Conservation (phyloP, 371 early-diverging fungal genomes). For the Mortierella sp. region DNA sequence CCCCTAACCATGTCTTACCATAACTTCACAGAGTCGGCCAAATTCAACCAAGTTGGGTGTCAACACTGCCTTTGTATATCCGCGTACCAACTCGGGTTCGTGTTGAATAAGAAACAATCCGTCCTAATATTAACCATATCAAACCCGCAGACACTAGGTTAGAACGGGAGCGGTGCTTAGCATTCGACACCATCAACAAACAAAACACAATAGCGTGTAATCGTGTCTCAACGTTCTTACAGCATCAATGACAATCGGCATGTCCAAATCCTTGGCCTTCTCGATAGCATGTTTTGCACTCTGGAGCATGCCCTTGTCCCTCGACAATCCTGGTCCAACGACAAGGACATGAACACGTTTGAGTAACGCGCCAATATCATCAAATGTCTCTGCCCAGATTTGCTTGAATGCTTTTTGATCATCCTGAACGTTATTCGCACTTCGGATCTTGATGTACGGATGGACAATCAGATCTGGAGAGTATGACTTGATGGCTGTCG, state of each 20-base stretch:
- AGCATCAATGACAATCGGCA: constrained; percentile 94
- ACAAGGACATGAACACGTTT: constrained; percentile 87
- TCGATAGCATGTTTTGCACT: constrained; percentile 69
- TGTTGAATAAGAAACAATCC: constrained; percentile 82
- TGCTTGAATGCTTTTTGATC: constrained; percentile 11
- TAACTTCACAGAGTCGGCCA: constrained; percentile 76
- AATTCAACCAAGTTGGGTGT: constrained; percentile 96
- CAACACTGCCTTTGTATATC: constrained; percentile 82
- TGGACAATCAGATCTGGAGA: constrained; percentile 71
- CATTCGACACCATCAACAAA: too few relatives aligned
- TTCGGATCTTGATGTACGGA: constrained; percentile 63
- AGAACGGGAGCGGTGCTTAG: too few relatives aligned
- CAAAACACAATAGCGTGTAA: too few relatives aligned
- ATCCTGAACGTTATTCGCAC: constrained; percentile 2
- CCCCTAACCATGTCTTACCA: constrained; percentile 56
- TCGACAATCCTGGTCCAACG: constrained; percentile 92
- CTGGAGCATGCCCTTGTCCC: constrained; percentile 76
- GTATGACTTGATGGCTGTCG: constrained; percentile 76
- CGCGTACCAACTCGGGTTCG: constrained; percentile 75
- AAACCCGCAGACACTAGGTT: background rate
- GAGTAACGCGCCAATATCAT: constrained; percentile 58
- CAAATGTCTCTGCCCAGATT: constrained; percentile 45
- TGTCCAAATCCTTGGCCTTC: constrained; percentile 65
- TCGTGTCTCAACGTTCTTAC: too few relatives aligned
- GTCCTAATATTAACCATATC: constrained; percentile 67